Percentiles rank a stretch among this genome's conserved stretches.
Evolutionary conservation across 208 protist species (phyloP).

Genomic region (Wallacemonas rigidus): DNA sequence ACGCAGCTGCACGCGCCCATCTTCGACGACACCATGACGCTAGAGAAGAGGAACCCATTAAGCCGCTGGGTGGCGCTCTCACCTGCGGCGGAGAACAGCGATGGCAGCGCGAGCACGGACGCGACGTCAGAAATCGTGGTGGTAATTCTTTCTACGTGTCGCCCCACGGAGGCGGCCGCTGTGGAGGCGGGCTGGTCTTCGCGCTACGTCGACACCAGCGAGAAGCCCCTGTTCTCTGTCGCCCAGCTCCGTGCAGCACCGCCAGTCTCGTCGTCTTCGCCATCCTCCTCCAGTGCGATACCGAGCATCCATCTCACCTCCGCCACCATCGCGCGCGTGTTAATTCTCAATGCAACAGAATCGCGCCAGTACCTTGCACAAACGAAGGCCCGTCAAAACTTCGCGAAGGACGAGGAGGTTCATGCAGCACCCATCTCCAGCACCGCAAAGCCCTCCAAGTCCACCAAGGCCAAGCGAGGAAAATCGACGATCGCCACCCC

Average conservation of each 20-base stretch:
- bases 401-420: not conserved
- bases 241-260: not conserved
- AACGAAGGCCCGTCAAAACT: not conserved
- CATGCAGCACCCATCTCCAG: not conserved
- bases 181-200: constrained; percentile 7
- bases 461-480: not conserved
- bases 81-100: not conserved
- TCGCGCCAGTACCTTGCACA: not conserved
- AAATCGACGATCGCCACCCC: not conserved
- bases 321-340: not conserved
- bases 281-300: not conserved
- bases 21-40: constrained; percentile 3
- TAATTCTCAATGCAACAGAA: not conserved
- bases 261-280: not conserved
- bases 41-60: not conserved
- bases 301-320: constrained; percentile 4
- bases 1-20: constrained; percentile 8
- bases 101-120: not conserved
- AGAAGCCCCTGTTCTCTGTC: constrained; percentile 11
- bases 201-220: not conserved
- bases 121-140: not conserved
- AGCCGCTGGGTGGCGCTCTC: not conserved
- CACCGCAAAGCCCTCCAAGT: not conserved
- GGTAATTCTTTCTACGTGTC: not conserved
- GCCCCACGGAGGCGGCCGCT: constrained; percentile 2